Base-by-base conservation (phyloP, 1,284 basidiomycete species). In the Marasmius sp. region DNA sequence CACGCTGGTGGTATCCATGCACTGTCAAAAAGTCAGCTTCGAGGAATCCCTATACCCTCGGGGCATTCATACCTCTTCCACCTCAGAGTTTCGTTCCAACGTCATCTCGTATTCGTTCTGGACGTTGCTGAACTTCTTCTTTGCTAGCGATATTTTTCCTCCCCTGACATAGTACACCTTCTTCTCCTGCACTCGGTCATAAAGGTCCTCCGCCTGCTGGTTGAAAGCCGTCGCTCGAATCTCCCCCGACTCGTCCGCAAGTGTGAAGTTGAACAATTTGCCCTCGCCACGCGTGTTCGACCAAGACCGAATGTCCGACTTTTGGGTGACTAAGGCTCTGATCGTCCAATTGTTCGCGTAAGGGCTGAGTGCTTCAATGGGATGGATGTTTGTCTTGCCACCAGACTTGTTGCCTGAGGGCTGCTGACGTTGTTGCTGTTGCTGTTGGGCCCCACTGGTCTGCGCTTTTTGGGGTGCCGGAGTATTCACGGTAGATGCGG, bases 331-430 rank as follows among this genome's bases (percentile, higher is more conserved):
- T 56, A 95, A 90, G 27, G 95, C 97, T 74, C 95, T 96, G 83
- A 99, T 98, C 3, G 93, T 97, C 97, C 95, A 97, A 72, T 95
- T 96, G 79, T 97, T 98, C 76, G 97, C 94, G 74, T 98, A 99
- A 7, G 97, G 97, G 69, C 92, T 97, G 55, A 99, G 85, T 6
- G 91, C 93, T 71, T 98, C 96, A 69, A 99, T 99, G 3, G 96
- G 96, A 75, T 87, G 93, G 68, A 65, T 72, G 76, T 69, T 63
- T 70, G 61, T 69, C 75, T 51, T 53, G 70, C 62, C 49, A 68
- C 64, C 0, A 66, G 71, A 45, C 68, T 64, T 33, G 67, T 62
- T 1, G 55, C 37, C 27, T 22, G 45, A 59, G 16, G 22, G 37
- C 41, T 60, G 49, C 43, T 38, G 70, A 60, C 58, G 70, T 63